Conservation (phyloP, 148 eudicot genomes). For the Drosera capensis region DNA sequence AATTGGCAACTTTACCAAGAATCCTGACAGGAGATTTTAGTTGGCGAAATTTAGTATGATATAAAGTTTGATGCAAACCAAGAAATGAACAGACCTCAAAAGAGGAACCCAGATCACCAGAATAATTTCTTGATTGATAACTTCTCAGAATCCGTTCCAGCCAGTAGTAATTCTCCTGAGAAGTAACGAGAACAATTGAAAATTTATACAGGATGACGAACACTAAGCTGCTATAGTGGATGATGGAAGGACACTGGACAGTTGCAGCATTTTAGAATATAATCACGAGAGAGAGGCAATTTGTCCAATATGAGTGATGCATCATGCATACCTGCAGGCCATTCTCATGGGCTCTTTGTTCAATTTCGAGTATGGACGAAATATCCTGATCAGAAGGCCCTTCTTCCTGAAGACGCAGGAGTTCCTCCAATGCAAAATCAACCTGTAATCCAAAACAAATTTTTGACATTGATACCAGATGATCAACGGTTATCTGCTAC, state of each 20-base stretch:
- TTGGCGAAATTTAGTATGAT: neutral
- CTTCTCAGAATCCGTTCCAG: slow-evolving; percentile 67
- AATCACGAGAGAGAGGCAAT: neutral
- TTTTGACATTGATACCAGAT: neutral
- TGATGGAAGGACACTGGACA: too few species aligned
- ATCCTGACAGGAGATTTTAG: neutral
- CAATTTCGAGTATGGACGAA: slow-evolving; percentile 68
- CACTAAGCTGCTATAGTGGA: too few species aligned
- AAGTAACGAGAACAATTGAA: neutral
- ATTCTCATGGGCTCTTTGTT: slow-evolving; percentile 86
- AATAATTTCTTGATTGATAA: slow-evolving; percentile 77
- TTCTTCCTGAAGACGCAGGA: slow-evolving; percentile 58
- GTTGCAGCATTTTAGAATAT: neutral
- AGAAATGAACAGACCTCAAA: slow-evolving; percentile 70
- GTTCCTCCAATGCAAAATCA: slow-evolving; percentile 70
- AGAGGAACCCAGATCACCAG: slow-evolving; percentile 62
- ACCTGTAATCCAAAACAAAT: slow-evolving; percentile 36
- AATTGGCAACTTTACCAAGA: too few species aligned
- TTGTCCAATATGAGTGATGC: neutral
- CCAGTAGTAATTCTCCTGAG: slow-evolving; percentile 77
- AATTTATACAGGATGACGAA: slow-evolving; percentile 1
- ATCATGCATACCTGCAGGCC: slow-evolving; percentile 68
- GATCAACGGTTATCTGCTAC: neutral
- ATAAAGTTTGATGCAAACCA: neutral
- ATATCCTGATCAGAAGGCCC: slow-evolving; percentile 77